Evolutionary conservation across 306 rosid species (phyloP).

Genomic region (Myrica gale): DNA sequence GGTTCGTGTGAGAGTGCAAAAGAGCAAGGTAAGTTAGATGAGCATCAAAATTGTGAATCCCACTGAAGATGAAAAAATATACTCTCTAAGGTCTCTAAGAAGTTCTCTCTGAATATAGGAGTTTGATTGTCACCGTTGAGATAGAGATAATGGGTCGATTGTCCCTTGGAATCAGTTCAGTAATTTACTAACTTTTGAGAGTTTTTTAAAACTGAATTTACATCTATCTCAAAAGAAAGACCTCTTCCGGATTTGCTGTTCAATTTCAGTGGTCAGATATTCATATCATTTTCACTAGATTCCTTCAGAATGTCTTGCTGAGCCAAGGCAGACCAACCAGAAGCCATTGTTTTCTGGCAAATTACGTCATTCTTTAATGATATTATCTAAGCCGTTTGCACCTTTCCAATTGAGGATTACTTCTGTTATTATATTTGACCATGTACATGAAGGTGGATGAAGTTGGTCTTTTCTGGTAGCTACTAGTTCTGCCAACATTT

Average conservation of each 20-base stretch:
- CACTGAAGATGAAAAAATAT: neutral
- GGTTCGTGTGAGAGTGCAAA: conserved; percentile 93
- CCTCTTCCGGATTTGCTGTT: neutral
- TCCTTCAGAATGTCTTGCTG: neutral
- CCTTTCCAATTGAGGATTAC: neutral
- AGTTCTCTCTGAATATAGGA: conserved; percentile 19
- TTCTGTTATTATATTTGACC: neutral
- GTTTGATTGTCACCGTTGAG: neutral
- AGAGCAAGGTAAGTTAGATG: conserved; percentile 76
- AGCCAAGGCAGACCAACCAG: neutral
- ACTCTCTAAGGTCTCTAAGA: conserved; percentile 8
- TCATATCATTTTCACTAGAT: neutral
- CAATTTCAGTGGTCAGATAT: neutral
- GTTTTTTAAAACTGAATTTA: neutral
- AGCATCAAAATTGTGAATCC: neutral
- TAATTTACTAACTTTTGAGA: neutral
- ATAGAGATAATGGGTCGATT: neutral
- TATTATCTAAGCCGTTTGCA: neutral
- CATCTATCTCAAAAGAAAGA: neutral
- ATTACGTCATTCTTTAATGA: neutral
- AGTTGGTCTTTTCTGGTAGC: neutral
- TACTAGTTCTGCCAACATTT: neutral
- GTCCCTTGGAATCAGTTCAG: neutral
- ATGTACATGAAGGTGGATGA: neutral
- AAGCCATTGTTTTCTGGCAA: neutral